Percentiles rank a stretch among this genome's conserved stretches.
phyloP scores from a whole-genome alignment of 495 filamentous ascomycete species.

The Neurospora africana region DNA sequence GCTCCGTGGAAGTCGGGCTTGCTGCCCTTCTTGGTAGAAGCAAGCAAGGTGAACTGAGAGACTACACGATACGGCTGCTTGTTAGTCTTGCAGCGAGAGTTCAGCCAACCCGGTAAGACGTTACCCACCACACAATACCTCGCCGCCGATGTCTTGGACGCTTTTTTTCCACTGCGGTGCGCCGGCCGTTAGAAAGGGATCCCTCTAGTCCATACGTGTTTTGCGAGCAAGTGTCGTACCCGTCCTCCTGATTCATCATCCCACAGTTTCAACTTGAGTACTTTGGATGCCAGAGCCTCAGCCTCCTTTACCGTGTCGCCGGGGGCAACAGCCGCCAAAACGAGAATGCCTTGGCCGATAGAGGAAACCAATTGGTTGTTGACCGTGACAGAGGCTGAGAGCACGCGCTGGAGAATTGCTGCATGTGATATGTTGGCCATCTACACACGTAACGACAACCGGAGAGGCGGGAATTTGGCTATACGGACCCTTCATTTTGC shows the following conservation, averaged over 20 bases:
- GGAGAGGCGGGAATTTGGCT: background rate
- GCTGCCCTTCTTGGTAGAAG: conserved; percentile 82
- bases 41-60: conserved; percentile 96
- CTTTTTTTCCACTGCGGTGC: conserved; percentile 67
- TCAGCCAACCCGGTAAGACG: background rate
- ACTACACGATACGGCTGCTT: conserved; percentile 41
- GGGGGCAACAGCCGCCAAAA: conserved; percentile 82
- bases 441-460: conserved; percentile 2
- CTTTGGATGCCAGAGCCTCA: conserved; percentile 69
- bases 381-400: conserved; percentile 97
- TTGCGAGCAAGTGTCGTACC: conserved; percentile 26
- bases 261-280: conserved; percentile 85
- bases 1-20: conserved; percentile 95
- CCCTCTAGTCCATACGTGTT: background rate
- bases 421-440: conserved; percentile 3
- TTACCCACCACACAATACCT: conserved; percentile 76
- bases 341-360: conserved; percentile 81
- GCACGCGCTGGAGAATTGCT: conserved; percentile 92
- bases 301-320: conserved; percentile 86
- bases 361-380: conserved; percentile 79
- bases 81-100: background rate
- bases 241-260: conserved; percentile 60
- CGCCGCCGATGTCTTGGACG: conserved; percentile 77
- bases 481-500: conserved; percentile 21
- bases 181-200: conserved; percentile 2